Percentiles rank a stretch among this genome's conserved stretches.
Evolutionary conservation across 192 early-diverging fungal species (phyloP).

Genomic region (Anaeromyces robustus): DNA sequence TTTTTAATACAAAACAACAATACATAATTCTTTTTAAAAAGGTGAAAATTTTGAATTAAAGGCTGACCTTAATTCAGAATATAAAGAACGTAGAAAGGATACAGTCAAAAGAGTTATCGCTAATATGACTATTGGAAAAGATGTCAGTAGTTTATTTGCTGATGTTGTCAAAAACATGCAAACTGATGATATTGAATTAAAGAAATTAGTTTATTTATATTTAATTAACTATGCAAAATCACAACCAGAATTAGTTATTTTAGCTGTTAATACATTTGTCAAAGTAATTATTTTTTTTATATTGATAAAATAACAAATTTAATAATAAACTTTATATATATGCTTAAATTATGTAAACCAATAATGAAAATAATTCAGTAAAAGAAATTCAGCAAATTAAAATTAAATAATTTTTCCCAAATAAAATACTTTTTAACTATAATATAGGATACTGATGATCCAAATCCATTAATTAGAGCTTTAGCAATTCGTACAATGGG

Average conservation of each 20-base stretch:
- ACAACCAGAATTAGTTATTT: conserved; percentile 88
- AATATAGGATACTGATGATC: conserved; percentile 87
- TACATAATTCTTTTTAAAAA: not conserved
- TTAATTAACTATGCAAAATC: conserved; percentile 96
- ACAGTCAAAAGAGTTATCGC: conserved; percentile 97
- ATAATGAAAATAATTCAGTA: no score
- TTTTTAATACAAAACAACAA: not conserved
- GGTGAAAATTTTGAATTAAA: conserved; percentile 98
- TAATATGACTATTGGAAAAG: conserved; percentile 99
- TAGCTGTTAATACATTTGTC: conserved; percentile 95
- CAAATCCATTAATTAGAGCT: conserved; percentile 86
- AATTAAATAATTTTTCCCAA: no score
- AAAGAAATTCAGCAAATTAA: no score
- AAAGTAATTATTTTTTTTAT: conserved; percentile 52
- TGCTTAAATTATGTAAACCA: no score
- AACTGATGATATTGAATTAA: conserved; percentile 92
- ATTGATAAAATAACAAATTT: no score
- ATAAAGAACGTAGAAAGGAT: conserved; percentile 88
- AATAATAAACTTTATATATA: no score
- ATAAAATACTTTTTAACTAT: no score
- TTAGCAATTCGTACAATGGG: conserved; percentile 98
- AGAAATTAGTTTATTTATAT: conserved; percentile 96
- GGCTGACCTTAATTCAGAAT: conserved; percentile 93
- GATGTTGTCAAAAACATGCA: conserved; percentile 99
- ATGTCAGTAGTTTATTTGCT: conserved; percentile 85